Evolutionary conservation across 2,329 filamentous ascomycete species (phyloP), one percentile per base, ranked within the genome.

Genomic region (Trichophyton equinum): DNA sequence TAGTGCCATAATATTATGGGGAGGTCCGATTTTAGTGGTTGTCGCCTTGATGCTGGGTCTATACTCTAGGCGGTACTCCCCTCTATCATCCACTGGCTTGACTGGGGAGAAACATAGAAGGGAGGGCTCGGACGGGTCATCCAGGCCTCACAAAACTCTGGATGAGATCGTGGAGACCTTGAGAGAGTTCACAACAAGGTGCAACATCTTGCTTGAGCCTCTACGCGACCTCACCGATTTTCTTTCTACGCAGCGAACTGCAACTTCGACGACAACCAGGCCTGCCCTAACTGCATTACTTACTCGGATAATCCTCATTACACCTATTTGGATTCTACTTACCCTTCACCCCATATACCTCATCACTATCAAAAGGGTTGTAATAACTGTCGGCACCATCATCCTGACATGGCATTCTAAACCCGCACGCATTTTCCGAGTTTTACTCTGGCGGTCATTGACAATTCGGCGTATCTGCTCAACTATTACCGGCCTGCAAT

Each of bases 121-220:
- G 38, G 74, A 75, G 18, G 73, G 74, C 1, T 77, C 79, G 7
- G 88, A 90, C 67, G 83, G 81, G 5, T 85, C 81, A 63, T 86
- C 85, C 47, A 85, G 87, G 62, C 89, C 94, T 68, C 89, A 96
- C 69, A 96, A 96, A 78, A 96, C 91, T 58, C 76, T 99, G 59
- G 94, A 99, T 72, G 94, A 99, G 76, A 99, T 99, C 63, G 88
- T 99, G 61, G 91, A 97, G 67, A 95, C 89, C 0, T 77, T 99
- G 51, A 90, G 91, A 72, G 85, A 91, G 65, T 89, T 99, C 67
- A 97, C 92, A 0, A 88, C 87, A 4, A 83, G 94, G 57, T 96
- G 94, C 74, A 96, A 96, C 72, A 87, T 96, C 59, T 78, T 99
- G 18, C 81, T 97, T 58, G 91, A 96, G 68, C 94, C 94, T 2